Evolutionary conservation across 2,329 filamentous ascomycete species (phyloP).

Genomic region (Claviceps maximensis): DNA sequence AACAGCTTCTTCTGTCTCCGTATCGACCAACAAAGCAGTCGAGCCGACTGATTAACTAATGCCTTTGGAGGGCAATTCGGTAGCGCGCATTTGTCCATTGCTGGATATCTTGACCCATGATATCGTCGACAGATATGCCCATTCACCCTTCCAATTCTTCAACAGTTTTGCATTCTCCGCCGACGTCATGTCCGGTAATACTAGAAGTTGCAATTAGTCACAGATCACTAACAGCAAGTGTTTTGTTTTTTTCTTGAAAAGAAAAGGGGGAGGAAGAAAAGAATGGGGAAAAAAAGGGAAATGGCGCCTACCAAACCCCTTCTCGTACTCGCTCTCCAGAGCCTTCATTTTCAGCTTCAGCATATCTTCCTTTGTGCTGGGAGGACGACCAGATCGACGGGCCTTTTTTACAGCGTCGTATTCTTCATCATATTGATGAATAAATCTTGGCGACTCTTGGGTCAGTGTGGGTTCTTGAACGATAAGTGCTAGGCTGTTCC

Average conservation of each 20-base stretch:
- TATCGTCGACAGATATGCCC: conserved; percentile 64
- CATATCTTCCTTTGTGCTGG: conserved; percentile 63
- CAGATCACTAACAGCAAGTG: background rate
- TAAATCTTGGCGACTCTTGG: conserved; percentile 33
- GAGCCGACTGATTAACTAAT: conserved; percentile 10
- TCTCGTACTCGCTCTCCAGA: conserved; percentile 68
- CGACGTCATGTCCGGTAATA: conserved; percentile 62
- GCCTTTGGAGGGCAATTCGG: conserved; percentile 59
- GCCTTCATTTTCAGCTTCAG: conserved; percentile 56
- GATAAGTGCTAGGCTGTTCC: conserved; percentile 14
- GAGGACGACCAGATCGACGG: conserved; percentile 65
- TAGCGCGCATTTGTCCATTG: conserved; percentile 50
- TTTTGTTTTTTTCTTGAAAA: too few relatives aligned
- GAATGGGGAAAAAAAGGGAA: background rate
- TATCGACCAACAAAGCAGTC: background rate
- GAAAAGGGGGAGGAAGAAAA: background rate
- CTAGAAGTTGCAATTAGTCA: conserved; percentile 22
- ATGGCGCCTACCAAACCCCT: conserved; percentile 58
- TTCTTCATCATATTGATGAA: conserved; percentile 59
- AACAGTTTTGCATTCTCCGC: conserved; percentile 52
- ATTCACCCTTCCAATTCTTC: conserved; percentile 67
- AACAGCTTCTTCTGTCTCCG: background rate
- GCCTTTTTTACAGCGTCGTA: conserved; percentile 50
- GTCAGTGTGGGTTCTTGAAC: conserved; percentile 10
- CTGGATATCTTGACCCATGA: conserved; percentile 64